Base-by-base conservation (phyloP, 257 asterid species). In the Nicotiana tomentosiformis region DNA sequence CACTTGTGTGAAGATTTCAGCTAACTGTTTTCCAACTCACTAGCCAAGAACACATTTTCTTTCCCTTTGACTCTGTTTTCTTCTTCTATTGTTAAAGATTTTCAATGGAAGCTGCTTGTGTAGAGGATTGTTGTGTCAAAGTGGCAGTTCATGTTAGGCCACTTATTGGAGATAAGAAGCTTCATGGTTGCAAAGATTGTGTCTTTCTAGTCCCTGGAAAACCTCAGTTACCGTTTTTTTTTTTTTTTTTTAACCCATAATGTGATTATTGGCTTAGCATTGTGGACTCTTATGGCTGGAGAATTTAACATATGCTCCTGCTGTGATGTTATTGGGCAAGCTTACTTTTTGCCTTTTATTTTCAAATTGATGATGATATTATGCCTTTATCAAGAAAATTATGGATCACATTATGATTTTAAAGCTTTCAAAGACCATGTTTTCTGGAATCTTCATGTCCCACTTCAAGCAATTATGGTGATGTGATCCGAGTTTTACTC, bases 121-220 rank as follows among this genome's bases (percentile, higher is more conserved):
- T 90, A 46, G 99, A 93, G 85, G 97, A 94, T 89, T 96, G 99
- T 37, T 96, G 97, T 90, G 98, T 96, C 8, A 96, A 96, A 90
- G 99, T 96, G 49, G 98, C 98, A 20, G 97, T 96, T 89, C 98
- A 96, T 83, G 86, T 92, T 15, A 89, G 99, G 89, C 99, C 99
- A 66, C 95, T 94, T 81, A 89, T 96, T 66, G 99, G 98, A 57
- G 99, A 96, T 86, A 98, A 96, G 88, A 92, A 84, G 89, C 92
- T 96, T 86, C 99, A 93, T 88, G 98, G 98, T 46, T 96, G 99
- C 84, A 90, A 94, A 83, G 98, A 96, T 88, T 96, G 99, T 87
- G 99, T 93, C 23, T 82, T 96, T 74, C 85, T 96, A 64, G 93
- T 88, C 58, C 86, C 94, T 82, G 97, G 94, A 82, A 96, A 96